A percentile compares a stretch with the other conserved stretches of the same genome.
These are phyloP conservation scores for Lasiosphaeris hirsuta DNA, from an alignment of 495 filamentous ascomycete genomes.

Conservation along the genomic window DNA sequence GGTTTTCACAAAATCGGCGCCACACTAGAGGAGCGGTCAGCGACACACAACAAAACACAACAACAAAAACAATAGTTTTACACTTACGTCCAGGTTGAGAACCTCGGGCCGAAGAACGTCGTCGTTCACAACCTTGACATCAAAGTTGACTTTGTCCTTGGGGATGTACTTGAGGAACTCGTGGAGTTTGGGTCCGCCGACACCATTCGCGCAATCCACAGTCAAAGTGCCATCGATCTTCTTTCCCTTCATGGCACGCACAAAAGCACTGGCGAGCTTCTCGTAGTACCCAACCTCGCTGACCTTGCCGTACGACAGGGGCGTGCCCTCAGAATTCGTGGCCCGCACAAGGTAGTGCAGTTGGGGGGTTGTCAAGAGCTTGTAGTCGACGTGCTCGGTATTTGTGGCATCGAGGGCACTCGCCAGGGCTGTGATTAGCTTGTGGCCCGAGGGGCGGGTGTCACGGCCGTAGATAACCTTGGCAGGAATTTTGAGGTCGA, in stretches of 20 bases:
- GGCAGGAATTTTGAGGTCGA: conserved; percentile 65
- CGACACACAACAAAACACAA: background rate
- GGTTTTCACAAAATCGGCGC: conserved; percentile 96
- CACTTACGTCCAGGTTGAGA: conserved; percentile 77
- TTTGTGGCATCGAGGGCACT: conserved; percentile 73
- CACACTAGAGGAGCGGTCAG: conserved; percentile 58
- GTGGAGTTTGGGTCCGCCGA: conserved; percentile 86
- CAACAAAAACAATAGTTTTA: background rate
- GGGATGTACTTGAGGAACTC: conserved; percentile 84
- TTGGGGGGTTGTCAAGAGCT: conserved; percentile 89
- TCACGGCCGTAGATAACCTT: conserved; percentile 89
- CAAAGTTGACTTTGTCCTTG: conserved; percentile 58
- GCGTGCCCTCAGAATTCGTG: conserved; percentile 82
- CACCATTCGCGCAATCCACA: conserved; percentile 95
- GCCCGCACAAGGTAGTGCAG: conserved; percentile 95
- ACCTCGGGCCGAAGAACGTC: conserved; percentile 82
- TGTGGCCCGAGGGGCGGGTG: conserved; percentile 86
- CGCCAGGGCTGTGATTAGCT: conserved; percentile 69
- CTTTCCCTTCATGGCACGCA: conserved; percentile 70
- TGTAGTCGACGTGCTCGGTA: conserved; percentile 73
- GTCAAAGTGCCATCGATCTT: conserved; percentile 67
- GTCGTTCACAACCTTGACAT: conserved; percentile 88
- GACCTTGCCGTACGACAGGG: conserved; percentile 78
- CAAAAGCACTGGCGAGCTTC: conserved; percentile 80
- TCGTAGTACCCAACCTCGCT: conserved; percentile 92